Base-by-base conservation (phyloP, 2,329 filamentous ascomycete genomes). In the Trichoderma arundinaceum region DNA sequence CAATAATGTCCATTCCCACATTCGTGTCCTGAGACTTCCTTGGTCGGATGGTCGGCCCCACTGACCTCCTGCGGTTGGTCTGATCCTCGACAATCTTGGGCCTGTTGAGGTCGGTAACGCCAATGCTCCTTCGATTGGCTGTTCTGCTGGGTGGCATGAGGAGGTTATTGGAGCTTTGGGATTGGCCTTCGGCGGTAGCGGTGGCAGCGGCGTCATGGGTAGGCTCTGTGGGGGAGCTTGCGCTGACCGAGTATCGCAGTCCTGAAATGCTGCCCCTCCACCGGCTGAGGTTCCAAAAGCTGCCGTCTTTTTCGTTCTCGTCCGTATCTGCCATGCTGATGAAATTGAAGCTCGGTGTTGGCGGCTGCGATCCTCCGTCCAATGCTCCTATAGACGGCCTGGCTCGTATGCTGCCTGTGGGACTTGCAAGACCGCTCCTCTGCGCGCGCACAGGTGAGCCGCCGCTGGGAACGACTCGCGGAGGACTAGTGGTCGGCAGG, bases 251-350 rank as follows among this genome's bases (percentile, higher is more conserved):
- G 60, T 75, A 71, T 62, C 74, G 75, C 13, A 79, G 70, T 0
- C 74, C 73, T 3, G 80, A 74, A 3, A 82, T 76, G 3, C 71
- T 70, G 5, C 78, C 78, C 58, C 79, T 81, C 86, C 85, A 88
- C 22, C 83, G 79, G 41, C 80, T 81, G 19, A 86, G 72, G 67
- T 85, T 87, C 86, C 86, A 88, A 72, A 88, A 88, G 9, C 81
- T 28, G 69, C 77, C 74, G 7, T 80, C 77, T 3, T 80, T 80
- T 4, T 82, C 79, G 15, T 77, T 76, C 9, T 79, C 73, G 15
- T 80, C 74, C 1, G 73, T 68, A 15, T 76, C 75, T 7, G 73
- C 71, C 5, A 72, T 72, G 41, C 73, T 77, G 7, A 77, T 76
- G 32, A 86, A 78, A 5, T 80, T 84, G 71, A 88, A 87, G 66